Base-by-base conservation (phyloP, 495 filamentous ascomycete genomes). In the Penicillium malachiteum region DNA sequence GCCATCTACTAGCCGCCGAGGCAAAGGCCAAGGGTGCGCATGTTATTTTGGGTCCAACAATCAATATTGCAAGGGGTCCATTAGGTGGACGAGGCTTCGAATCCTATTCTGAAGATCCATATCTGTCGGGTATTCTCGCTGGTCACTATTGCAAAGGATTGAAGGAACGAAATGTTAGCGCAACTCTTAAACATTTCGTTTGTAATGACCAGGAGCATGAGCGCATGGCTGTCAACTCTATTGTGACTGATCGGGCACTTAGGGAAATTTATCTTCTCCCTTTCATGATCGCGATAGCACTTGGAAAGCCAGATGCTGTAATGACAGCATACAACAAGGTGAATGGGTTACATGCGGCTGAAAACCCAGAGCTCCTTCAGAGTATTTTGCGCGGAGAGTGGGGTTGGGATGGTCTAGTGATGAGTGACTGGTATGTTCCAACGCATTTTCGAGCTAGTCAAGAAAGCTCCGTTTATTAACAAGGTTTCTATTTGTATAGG, bases 241-340 rank as follows among this genome's bases (percentile, higher is more conserved):
- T 86, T 45, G 72, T 92, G 16, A 84, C 85, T 1, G 78, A 86
- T 51, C 79, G 89, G n/a, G 84, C 89, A 12, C 61, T 92, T 64
- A 80, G 88, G n/a, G 90, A 94, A 71, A 85, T 92, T n/a, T 92
- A 91, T 59, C 69, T 87, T 8, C 64, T 86, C 46, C 86, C 88
- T 0, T 92, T 91, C 64, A 82, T 87, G 67, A 71, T 89, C 42
- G 87, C 84, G 4, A 73, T 90, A 37, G 67, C 78, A 3, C 78
- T 83, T 17, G 69, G 74, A 1, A 67, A 79, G 32, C 85, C 87
- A 1, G 77, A 73, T 34, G 81, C 83, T 1, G 72, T 90, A 26
- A 91, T 92, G 88, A 87, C 84, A 16, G 78, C 80, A 17, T 92
- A 91, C 59, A 90, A 89, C 55, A 83, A 84, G 47, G 76, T 91